Percentiles rank a stretch among this genome's conserved stretches.
Conservation (phyloP, 495 filamentous ascomycete species). For the Penicillium goetzii region DNA sequence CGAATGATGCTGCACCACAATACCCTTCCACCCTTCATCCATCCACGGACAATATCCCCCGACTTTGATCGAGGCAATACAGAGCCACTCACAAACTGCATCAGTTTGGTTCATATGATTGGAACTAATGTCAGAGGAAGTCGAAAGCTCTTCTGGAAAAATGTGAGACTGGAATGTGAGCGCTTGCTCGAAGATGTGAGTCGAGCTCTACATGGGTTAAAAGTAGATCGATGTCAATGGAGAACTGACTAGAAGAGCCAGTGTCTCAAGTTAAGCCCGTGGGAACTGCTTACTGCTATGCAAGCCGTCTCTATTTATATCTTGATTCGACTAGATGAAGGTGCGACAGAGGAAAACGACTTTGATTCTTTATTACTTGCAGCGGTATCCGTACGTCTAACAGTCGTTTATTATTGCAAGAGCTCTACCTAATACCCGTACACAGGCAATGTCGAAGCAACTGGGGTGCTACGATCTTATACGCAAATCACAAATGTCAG, state of each 20-base stretch:
- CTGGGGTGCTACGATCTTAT: background rate
- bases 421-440: background rate
- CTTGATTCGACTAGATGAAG: constrained; percentile 46
- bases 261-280: constrained; percentile 33
- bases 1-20: constrained; percentile 44
- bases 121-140: constrained; percentile 31
- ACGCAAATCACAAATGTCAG: background rate
- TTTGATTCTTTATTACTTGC: constrained; percentile 41
- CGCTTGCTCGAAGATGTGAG: constrained; percentile 43
- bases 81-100: constrained; percentile 50
- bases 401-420: background rate
- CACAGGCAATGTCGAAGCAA: constrained; percentile 35
- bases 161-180: constrained; percentile 51
- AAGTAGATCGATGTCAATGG: background rate
- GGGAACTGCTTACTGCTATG: constrained; percentile 48
- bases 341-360: constrained; percentile 49
- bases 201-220: background rate
- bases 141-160: constrained; percentile 50
- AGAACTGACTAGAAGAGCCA: constrained; percentile 14
- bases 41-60: constrained; percentile 26
- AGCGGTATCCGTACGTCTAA: constrained; percentile 40
- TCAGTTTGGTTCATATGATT: constrained; percentile 50
- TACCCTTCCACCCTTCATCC: constrained; percentile 39
- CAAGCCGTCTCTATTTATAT: constrained; percentile 49
- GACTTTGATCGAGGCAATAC: constrained; percentile 30